A percentile compares a stretch with the other conserved stretches of the same genome.
phyloP scores from a whole-genome alignment of 176 grass and related monocot genomes.

The Oryza australiensis region DNA sequence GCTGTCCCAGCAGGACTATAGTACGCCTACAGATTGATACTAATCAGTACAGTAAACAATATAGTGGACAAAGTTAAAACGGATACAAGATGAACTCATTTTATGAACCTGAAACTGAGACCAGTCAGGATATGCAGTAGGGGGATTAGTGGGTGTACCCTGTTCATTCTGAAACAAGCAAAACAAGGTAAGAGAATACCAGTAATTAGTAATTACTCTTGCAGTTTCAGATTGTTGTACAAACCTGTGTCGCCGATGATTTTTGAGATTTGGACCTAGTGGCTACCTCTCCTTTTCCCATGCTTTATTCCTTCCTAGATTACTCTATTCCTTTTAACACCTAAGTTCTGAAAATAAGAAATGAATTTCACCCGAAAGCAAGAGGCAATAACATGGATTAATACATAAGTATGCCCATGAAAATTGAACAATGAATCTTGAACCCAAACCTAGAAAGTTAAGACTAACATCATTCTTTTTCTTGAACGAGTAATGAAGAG shows the following conservation, averaged over 20 bases:
- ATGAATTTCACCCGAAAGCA: slow-evolving; percentile 25
- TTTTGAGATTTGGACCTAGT: slow-evolving; percentile 66
- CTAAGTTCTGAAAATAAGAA: neutral
- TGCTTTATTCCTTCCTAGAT: slow-evolving; percentile 31
- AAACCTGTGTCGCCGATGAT: slow-evolving; percentile 47
- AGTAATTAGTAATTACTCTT: slow-evolving; percentile 20
- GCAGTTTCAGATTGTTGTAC: slow-evolving; percentile 30
- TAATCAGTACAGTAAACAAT: slow-evolving; percentile 37
- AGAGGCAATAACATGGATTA: neutral
- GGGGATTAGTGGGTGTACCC: slow-evolving; percentile 50
- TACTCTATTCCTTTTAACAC: slow-evolving; percentile 31
- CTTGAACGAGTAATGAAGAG: neutral
- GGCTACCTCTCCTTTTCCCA: slow-evolving; percentile 61
- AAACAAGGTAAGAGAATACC: slow-evolving; percentile 37
- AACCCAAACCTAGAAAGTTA: neutral
- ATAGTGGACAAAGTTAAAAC: slow-evolving; percentile 36
- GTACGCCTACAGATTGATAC: slow-evolving; percentile 51
- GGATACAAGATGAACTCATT: slow-evolving; percentile 17
- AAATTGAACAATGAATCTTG: neutral
- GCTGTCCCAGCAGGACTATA: slow-evolving; percentile 50
- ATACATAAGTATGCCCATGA: slow-evolving; percentile 27
- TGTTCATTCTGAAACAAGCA: slow-evolving; percentile 59
- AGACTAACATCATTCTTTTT: slow-evolving; percentile 8
- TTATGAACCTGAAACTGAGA: slow-evolving; percentile 57
- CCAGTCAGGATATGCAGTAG: slow-evolving; percentile 65